Evolutionary conservation across 306 rosid species (phyloP).

Genomic region (Ziziphus jujuba): DNA sequence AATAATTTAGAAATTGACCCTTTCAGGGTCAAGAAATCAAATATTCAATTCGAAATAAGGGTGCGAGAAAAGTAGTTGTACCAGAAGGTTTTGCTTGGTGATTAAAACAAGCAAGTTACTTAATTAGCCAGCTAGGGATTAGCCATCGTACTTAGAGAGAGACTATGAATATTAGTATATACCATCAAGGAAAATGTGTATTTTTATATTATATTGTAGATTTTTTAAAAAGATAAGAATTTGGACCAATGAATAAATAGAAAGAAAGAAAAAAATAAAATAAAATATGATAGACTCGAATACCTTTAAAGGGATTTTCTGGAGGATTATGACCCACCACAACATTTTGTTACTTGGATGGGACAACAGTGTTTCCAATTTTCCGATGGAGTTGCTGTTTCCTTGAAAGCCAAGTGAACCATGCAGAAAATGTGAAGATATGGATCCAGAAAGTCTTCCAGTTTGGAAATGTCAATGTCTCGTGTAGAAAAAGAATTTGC

Average conservation of each 20-base stretch:
- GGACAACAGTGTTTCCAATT: slow-evolving; percentile 15
- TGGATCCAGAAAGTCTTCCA: neutral
- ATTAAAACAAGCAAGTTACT: neutral
- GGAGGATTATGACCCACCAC: slow-evolving; percentile 19
- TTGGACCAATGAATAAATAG: too few relatives aligned
- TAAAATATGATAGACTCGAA: neutral
- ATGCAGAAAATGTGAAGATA: slow-evolving; percentile 29
- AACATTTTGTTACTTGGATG: neutral
- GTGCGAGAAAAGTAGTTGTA: slow-evolving; percentile 15
- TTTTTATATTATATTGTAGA: too few relatives aligned
- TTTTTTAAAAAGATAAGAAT: too few relatives aligned
- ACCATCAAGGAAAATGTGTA: neutral
- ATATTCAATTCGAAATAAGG: neutral
- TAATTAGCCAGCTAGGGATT: too few relatives aligned
- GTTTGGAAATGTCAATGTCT: slow-evolving; percentile 6
- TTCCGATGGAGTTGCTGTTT: slow-evolving; percentile 20
- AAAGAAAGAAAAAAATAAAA: neutral
- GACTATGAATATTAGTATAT: neutral
- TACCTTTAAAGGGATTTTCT: slow-evolving; percentile 24
- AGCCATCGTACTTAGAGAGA: neutral
- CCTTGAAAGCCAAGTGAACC: slow-evolving; percentile 39
- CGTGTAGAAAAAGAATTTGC: slow-evolving; percentile 9
- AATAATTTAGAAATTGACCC: neutral
- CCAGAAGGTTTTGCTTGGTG: neutral
- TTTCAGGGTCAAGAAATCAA: neutral